These are phyloP conservation scores for Dictyostelium purpureum DNA, from an alignment of 78 protist genomes.

Conservation along the genomic window DNA sequence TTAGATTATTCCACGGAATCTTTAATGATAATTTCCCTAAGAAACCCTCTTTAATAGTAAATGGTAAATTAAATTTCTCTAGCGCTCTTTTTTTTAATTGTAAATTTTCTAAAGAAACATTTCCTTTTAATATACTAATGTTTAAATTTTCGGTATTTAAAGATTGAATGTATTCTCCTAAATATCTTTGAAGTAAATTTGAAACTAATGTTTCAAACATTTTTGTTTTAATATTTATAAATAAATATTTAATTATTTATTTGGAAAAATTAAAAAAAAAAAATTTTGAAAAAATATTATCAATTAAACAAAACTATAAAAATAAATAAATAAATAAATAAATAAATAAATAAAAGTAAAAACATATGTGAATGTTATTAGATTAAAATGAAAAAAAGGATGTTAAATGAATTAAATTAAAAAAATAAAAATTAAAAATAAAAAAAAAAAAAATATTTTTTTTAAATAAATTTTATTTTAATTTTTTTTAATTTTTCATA, in stretches of 20 bases:
- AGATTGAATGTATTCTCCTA: slow-evolving; percentile 63
- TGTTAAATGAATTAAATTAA: too few relatives aligned
- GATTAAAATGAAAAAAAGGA: too few relatives aligned
- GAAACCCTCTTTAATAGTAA: slow-evolving; percentile 66
- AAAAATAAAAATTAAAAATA: too few relatives aligned
- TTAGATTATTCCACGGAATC: slow-evolving; percentile 80
- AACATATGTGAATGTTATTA: too few relatives aligned
- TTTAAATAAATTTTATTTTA: too few relatives aligned
- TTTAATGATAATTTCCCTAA: slow-evolving; percentile 65
- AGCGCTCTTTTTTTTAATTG: slow-evolving; percentile 70
- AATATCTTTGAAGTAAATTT: slow-evolving; percentile 41
- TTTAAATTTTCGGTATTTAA: slow-evolving; percentile 71
- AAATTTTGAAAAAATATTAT: too few relatives aligned
- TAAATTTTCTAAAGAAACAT: slow-evolving; percentile 70
- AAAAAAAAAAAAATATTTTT: too few relatives aligned
- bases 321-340: too few relatives aligned
- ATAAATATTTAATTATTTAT: too few relatives aligned
- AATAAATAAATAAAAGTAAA: too few relatives aligned
- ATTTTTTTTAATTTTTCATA: too few relatives aligned
- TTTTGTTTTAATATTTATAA: neutral
- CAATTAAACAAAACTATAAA: too few relatives aligned
- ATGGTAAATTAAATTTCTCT: slow-evolving; percentile 64
- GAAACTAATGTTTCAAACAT: slow-evolving; percentile 77
- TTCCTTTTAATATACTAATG: slow-evolving; percentile 71
- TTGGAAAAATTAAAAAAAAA: neutral